Evolutionary conservation across 2,329 filamentous ascomycete species (phyloP), one percentile per base, ranked within the genome.

Genomic region (Penicillium hesseltinei): DNA sequence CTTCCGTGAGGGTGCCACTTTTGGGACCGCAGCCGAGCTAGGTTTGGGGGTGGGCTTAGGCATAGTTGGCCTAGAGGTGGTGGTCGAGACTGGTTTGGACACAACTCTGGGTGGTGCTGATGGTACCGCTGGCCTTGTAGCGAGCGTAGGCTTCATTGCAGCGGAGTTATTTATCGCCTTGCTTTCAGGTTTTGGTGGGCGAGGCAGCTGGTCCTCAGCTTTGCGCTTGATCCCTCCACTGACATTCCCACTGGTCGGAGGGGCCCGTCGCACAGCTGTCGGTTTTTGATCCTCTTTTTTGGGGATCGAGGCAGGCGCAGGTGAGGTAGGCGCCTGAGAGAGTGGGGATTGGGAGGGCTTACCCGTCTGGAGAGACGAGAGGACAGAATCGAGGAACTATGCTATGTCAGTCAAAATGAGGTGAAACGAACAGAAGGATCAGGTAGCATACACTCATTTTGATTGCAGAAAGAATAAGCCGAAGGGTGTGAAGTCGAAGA

Each of bases 371-470:
- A 82, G 78, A 39, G 79, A 81, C 56, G 78, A 77, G 59, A 82
- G 75, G 39, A 82, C 75, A 23, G 80, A 81, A 65, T 79, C 79
- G 56, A 82, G 75, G 62, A 81, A 81, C 78, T 81, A 58, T n/a
- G 27, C 13, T 43, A 50, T 43, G 57, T 74, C 48, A 73, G 70
- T 54, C 44, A 54, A 51, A 53, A 47, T 36, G 8, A 27, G 7
- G 13, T 33, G 29, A n/a, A 35, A 23, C 17, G 15, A 25, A 38
- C 17, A 55, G 44, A 23, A 39, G 38, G 10, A 47, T 6, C 31
- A 33, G 27, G 33, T 17, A 27, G 56, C 70, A 59, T 70, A 78
- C 76, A 70, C 75, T 78, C 75, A 77, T 78, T 21, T 50, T 69
- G 65, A 31, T 17, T 57, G 5, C 9, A 46, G 25, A 21, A 25